phyloP scores from a whole-genome alignment of 2,329 filamentous ascomycete species.

The Tolypocladium inflatum region DNA sequence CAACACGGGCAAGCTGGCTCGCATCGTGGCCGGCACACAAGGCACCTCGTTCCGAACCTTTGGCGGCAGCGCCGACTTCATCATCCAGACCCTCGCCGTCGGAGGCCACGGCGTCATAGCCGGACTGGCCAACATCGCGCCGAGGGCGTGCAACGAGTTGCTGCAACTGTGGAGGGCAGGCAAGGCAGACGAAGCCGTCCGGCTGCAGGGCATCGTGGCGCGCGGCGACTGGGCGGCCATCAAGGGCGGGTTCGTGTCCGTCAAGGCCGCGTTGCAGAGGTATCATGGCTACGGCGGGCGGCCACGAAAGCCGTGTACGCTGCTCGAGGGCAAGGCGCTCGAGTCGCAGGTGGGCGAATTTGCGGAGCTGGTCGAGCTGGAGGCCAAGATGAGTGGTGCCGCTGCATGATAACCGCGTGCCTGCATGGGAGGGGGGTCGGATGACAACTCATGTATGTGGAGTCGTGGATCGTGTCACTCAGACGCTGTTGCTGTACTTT shows the following conservation, averaged over 20 bases:
- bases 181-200: constrained; percentile 46
- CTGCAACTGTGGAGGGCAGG: constrained; percentile 51
- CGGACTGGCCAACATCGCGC: constrained; percentile 62
- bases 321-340: constrained; percentile 14
- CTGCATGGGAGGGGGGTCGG: background rate
- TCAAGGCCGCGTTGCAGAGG: constrained; percentile 54
- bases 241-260: constrained; percentile 58
- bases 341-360: constrained; percentile 13
- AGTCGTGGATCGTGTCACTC: background rate
- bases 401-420: background rate
- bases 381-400: constrained; percentile 19
- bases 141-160: constrained; percentile 53
- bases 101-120: constrained; percentile 65
- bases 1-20: constrained; percentile 50
- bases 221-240: constrained; percentile 62
- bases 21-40: constrained; percentile 34
- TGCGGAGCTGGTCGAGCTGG: constrained; percentile 12
- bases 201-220: constrained; percentile 55
- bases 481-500: background rate
- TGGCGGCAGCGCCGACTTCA: constrained; percentile 67
- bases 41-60: constrained; percentile 51
- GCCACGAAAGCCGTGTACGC: constrained; percentile 40
- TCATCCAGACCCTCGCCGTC: constrained; percentile 58
- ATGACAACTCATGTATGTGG: too few relatives aligned
- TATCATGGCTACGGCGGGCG: constrained; percentile 57